Evolutionary conservation across 164 flowering plant species (phyloP).

Genomic region (Macadamia integrifolia): DNA sequence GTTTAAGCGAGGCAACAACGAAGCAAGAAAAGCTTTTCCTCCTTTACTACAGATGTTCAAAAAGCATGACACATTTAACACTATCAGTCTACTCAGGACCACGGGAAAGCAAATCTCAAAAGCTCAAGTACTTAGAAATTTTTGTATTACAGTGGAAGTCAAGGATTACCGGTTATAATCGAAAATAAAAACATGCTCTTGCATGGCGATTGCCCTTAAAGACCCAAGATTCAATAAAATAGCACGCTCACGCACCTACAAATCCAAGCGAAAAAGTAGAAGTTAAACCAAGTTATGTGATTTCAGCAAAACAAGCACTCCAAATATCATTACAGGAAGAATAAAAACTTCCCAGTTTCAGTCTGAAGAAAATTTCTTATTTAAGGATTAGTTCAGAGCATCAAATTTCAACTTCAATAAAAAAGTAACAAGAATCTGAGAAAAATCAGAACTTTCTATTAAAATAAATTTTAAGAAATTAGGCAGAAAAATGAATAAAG

Average conservation of each 20-base stretch:
- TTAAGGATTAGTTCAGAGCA: too few species aligned
- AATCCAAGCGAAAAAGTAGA: constrained; percentile 5
- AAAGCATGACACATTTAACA: constrained; percentile 3
- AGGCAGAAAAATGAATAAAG: too few species aligned
- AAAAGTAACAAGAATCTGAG: too few species aligned
- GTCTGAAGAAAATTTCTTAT: too few species aligned
- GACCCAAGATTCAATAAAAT: constrained; percentile 86
- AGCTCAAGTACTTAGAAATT: neutral
- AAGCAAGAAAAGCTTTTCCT: constrained; percentile 82
- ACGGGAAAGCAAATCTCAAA: neutral
- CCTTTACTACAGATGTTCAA: constrained; percentile 47
- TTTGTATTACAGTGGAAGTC: neutral
- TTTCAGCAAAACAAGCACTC: neutral
- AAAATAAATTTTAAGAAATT: too few species aligned
- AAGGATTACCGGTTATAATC: constrained; percentile 68
- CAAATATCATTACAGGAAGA: neutral
- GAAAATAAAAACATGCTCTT: constrained; percentile 74
- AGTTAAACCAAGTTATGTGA: neutral
- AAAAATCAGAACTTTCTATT: too few species aligned
- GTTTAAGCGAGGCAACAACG: constrained; percentile 81
- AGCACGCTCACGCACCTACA: constrained; percentile 90
- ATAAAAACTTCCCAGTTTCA: too few species aligned
- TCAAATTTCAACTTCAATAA: too few species aligned
- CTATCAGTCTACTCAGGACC: constrained; percentile 1
- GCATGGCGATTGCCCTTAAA: constrained; percentile 85